A percentile compares a stretch with the other conserved stretches of the same genome.
Evolutionary conservation across 176 grass and related monocot genomes (phyloP).

Genomic region (Zea mays): Zm-B73-REFERENCE-NAM-5.0 NC_050100.1:6939001-6939500

Average conservation of each 20-base stretch:
- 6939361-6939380: constrained; percentile 79
- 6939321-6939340: constrained; percentile 90
- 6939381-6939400: neutral
- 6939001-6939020: constrained; percentile 72
- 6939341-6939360: constrained; percentile 87
- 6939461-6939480: neutral
- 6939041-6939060: constrained; percentile 79
- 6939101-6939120: constrained; percentile 34
- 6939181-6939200: constrained; percentile 92
- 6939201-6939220: constrained; percentile 63
- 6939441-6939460: neutral
- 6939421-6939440: neutral
- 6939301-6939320: constrained; percentile 24
- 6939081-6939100: constrained; percentile 7
- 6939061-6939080: constrained; percentile 96
- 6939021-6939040: constrained; percentile 75
- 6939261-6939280: neutral
- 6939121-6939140: constrained; percentile 24
- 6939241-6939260: constrained; percentile 8
- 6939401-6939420: neutral
- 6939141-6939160: constrained; percentile 83
- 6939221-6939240: neutral
- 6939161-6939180: constrained; percentile 95
- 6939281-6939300: constrained; percentile 21
- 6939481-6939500: neutral